A percentile compares a stretch with the other conserved stretches of the same genome.
Conservation (phyloP, 768 basidiomycete genomes). For the Filobasidium wieringae region DNA sequence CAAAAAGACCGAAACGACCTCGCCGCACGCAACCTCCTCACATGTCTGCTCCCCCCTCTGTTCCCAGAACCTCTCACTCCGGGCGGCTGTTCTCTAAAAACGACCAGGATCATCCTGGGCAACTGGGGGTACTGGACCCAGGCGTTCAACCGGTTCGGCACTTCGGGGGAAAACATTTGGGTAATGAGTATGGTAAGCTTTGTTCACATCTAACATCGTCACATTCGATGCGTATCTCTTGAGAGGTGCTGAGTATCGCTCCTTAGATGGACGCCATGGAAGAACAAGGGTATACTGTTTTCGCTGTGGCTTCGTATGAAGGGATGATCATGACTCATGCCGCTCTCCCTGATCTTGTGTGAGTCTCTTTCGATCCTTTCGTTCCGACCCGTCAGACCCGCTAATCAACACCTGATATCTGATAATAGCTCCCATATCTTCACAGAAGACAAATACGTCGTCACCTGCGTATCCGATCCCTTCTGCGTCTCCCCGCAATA, state of each 20-base stretch:
- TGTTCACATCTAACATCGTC: background rate
- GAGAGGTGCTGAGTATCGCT: too few relatives aligned
- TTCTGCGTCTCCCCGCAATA: conserved; percentile 22
- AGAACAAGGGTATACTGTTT: conserved; percentile 22
- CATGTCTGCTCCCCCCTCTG: background rate
- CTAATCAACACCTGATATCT: background rate
- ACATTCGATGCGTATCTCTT: too few relatives aligned
- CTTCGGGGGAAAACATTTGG: conserved; percentile 9
- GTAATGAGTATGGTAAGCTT: background rate
- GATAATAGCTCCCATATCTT: conserved; percentile 17
- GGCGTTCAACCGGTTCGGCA: background rate
- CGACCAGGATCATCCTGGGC: background rate
- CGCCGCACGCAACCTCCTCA: background rate
- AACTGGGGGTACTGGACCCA: background rate
- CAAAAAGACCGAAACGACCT: background rate
- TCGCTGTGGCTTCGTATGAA: conserved; percentile 20
- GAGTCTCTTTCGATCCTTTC: background rate
- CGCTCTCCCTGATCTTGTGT: conserved; percentile 33
- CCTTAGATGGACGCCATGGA: conserved; percentile 18
- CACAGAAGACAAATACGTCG: conserved; percentile 20
- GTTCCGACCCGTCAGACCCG: too few relatives aligned
- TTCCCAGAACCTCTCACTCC: background rate
- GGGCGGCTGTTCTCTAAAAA: background rate
- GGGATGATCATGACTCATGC: conserved; percentile 29
- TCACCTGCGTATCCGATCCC: conserved; percentile 31